Evolutionary conservation across 75 land plant genomes (phyloP).

Genomic region (Chamaecyparis obtusa): DNA sequence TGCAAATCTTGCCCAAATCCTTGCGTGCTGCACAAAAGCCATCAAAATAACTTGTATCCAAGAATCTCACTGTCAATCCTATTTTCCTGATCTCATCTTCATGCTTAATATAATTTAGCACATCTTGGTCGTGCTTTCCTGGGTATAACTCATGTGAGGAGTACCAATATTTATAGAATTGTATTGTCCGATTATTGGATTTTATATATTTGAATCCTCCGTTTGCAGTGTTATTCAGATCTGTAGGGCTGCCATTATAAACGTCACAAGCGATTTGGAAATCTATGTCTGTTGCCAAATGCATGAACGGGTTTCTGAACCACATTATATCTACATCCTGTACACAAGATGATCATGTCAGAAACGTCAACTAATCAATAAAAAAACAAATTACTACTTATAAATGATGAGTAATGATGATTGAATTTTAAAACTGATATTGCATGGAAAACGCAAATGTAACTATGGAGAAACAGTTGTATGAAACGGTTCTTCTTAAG

Average conservation of each 20-base stretch:
- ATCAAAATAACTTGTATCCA: slow-evolving; percentile 54
- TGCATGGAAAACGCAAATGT: too few relatives aligned
- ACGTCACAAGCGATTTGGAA: slow-evolving; percentile 61
- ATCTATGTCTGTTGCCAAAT: slow-evolving; percentile 58
- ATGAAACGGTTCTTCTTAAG: too few relatives aligned
- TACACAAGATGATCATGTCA: slow-evolving; percentile 3
- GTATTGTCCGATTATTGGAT: too few relatives aligned
- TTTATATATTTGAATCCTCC: slow-evolving; percentile 73
- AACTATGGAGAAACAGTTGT: too few relatives aligned
- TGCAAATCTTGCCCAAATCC: slow-evolving; percentile 25
- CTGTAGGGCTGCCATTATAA: slow-evolving; percentile 53
- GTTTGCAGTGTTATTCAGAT: slow-evolving; percentile 60
- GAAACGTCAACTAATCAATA: too few relatives aligned
- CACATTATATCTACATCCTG: slow-evolving; percentile 92
- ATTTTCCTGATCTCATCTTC: slow-evolving; percentile 46
- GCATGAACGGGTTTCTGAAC: slow-evolving; percentile 72
- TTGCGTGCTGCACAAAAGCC: slow-evolving; percentile 64
- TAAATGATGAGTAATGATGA: too few relatives aligned
- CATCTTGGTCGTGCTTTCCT: background rate
- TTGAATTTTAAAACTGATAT: too few relatives aligned
- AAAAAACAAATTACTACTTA: too few relatives aligned
- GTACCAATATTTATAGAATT: slow-evolving; percentile 45
- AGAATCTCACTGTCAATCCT: slow-evolving; percentile 50
- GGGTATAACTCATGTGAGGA: background rate
- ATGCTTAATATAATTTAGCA: slow-evolving; percentile 2